phyloP scores from a whole-genome alignment of 768 basidiomycete species.

The Lactarius hatsudake region DNA sequence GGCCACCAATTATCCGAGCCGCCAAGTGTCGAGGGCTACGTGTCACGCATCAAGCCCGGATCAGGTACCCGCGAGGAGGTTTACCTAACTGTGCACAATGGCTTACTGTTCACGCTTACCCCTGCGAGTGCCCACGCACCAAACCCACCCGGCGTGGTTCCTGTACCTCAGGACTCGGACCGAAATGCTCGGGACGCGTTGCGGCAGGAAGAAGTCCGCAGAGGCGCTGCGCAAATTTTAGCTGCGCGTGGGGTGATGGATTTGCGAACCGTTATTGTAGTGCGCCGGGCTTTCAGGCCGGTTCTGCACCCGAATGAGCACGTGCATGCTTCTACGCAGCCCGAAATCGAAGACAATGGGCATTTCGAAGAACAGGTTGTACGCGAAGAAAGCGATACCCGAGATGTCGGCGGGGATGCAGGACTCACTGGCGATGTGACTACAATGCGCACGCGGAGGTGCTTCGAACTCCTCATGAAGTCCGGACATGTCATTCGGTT shows the following conservation, averaged over 20 bases:
- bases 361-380: constrained; percentile 28
- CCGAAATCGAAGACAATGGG: constrained; percentile 34
- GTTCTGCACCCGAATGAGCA: constrained; percentile 34
- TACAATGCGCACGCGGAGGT: constrained; percentile 54
- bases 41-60: constrained; percentile 65
- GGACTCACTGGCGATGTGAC: constrained; percentile 44
- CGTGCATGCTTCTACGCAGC: constrained; percentile 19
- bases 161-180: constrained; percentile 34
- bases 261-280: constrained; percentile 60
- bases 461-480: constrained; percentile 73
- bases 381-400: constrained; percentile 49
- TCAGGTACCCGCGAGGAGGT: constrained; percentile 54
- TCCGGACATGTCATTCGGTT: constrained; percentile 70
- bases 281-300: constrained; percentile 61
- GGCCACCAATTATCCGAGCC: constrained; percentile 65
- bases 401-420: constrained; percentile 65
- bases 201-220: constrained; percentile 51
- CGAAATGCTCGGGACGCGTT: constrained; percentile 36
- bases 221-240: constrained; percentile 64
- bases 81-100: constrained; percentile 72
- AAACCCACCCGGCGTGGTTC: constrained; percentile 54
- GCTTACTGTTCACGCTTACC: constrained; percentile 62
- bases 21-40: constrained; percentile 80
- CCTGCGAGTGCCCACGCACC: constrained; percentile 62
- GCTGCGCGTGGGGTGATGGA: constrained; percentile 68